phyloP scores from a whole-genome alignment of 768 basidiomycete genomes.

The Tulasnella sp. region DNA sequence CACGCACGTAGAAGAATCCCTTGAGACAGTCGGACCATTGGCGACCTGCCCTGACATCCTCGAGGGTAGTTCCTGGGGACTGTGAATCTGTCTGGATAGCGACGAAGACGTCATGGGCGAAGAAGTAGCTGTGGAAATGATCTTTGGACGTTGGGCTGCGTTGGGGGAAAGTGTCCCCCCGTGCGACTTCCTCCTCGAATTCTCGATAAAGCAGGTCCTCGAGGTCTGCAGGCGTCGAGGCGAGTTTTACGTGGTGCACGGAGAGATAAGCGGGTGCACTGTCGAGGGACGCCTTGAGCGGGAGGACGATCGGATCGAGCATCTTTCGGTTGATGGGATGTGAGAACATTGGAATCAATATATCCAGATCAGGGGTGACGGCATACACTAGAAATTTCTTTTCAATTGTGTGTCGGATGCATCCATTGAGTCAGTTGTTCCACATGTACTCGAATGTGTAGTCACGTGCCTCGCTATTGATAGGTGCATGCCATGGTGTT shows the following conservation, averaged over 20 bases:
- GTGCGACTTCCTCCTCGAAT: constrained; percentile 71
- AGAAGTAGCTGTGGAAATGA: constrained; percentile 71
- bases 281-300: background rate
- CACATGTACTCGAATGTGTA: background rate
- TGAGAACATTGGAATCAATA: background rate
- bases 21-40: constrained; percentile 67
- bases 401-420: background rate
- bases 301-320: background rate
- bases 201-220: constrained; percentile 56
- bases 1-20: constrained; percentile 72
- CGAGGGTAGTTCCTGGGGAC: constrained; percentile 41
- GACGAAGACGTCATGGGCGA: constrained; percentile 70
- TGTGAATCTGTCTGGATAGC: constrained; percentile 45
- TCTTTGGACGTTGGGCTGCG: constrained; percentile 50
- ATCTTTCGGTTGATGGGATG: background rate
- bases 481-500: background rate
- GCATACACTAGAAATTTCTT: background rate
- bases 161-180: constrained; percentile 82
- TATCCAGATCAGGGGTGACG: background rate
- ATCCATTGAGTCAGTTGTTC: background rate
- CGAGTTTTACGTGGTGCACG: constrained; percentile 53
- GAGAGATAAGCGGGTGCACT: constrained; percentile 38
- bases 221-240: constrained; percentile 49
- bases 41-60: constrained; percentile 48
- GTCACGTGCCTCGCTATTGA: background rate